Conservation (phyloP, 2,329 filamentous ascomycete genomes). For the Calonectria henricotiae region DNA sequence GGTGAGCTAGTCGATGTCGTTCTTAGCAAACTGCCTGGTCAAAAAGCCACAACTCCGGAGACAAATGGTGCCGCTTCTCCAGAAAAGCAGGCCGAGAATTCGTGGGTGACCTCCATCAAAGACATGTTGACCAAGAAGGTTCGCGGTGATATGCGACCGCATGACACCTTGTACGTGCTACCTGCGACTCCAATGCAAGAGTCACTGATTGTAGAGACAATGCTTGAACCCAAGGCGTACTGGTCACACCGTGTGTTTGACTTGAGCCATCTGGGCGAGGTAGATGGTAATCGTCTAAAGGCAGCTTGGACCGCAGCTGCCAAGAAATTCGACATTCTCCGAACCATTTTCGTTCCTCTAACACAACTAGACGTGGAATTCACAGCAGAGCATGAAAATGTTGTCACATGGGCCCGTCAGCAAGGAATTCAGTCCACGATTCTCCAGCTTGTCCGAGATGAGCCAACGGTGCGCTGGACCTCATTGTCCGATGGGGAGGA, state of each 20-base stretch:
- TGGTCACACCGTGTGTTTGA: constrained; percentile 14
- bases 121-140: neutral
- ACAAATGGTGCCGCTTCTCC: no score
- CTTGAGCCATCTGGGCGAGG: neutral
- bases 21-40: neutral
- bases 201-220: constrained; percentile 6
- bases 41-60: neutral
- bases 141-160: neutral
- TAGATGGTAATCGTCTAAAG: neutral
- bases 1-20: neutral
- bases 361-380: neutral
- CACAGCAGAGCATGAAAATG: neutral
- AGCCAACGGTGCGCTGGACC: neutral
- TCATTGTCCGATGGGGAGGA: neutral
- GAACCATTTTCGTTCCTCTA: constrained; percentile 1
- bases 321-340: constrained; percentile 5
- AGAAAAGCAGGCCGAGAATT: neutral
- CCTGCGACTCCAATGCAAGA: constrained; percentile 17
- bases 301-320: neutral
- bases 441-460: neutral
- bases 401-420: neutral
- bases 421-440: constrained; percentile 5
- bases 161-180: neutral
- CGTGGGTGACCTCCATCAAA: neutral
- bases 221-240: neutral